These are phyloP conservation scores for Candida sonorensis DNA, from an alignment of 805 yeast genomes.

Conservation along the genomic window DNA sequence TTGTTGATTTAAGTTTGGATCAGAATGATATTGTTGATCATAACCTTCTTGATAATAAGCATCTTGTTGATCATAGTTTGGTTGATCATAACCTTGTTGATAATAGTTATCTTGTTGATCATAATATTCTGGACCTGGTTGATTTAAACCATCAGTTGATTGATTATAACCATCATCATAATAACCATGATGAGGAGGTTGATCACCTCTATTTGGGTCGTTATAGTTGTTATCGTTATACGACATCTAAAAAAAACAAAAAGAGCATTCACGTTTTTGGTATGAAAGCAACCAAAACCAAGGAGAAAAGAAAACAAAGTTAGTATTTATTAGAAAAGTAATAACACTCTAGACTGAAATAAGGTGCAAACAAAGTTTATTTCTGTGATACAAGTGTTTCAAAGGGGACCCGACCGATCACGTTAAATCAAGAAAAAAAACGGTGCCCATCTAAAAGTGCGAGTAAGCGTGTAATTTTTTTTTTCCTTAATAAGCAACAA, in stretches of 20 bases:
- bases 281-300: too few species aligned
- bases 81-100: slow-evolving; percentile 36
- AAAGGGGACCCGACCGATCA: too few species aligned
- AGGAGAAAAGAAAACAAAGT: background rate
- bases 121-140: slow-evolving; percentile 21
- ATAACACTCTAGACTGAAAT: too few species aligned
- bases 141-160: slow-evolving; percentile 18
- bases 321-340: background rate
- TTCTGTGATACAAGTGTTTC: too few species aligned
- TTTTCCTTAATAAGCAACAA: too few species aligned
- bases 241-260: slow-evolving; percentile 38
- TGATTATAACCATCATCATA: slow-evolving; percentile 23
- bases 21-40: slow-evolving; percentile 39
- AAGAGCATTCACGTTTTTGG: too few species aligned
- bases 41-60: slow-evolving; percentile 38
- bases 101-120: slow-evolving; percentile 26
- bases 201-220: slow-evolving; percentile 31
- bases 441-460: too few species aligned
- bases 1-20: slow-evolving; percentile 30
- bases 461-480: too few species aligned
- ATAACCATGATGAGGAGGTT: slow-evolving; percentile 13
- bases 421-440: too few species aligned
- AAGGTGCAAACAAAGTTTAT: too few species aligned
- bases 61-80: slow-evolving; percentile 29
- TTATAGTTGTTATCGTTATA: slow-evolving; percentile 44